Evolutionary conservation across 176 grass and related monocot genomes (phyloP).

Genomic region (Tuctoria greenei): DNA sequence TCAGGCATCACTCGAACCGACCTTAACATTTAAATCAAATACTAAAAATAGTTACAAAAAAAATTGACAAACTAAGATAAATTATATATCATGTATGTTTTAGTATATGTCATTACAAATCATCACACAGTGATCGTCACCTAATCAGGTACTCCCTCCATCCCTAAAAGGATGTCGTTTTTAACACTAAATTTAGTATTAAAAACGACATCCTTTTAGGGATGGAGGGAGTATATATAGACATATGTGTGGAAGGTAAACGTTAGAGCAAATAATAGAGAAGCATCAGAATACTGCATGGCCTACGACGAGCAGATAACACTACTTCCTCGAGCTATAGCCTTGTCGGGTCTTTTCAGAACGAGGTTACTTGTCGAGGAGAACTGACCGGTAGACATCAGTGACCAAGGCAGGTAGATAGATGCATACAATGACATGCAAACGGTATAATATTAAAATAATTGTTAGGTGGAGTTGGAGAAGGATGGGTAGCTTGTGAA

Average conservation of each 20-base stretch:
- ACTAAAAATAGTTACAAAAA: neutral
- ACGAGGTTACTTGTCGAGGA: slow-evolving; percentile 50
- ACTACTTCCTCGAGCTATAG: neutral
- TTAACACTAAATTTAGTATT: too few relatives aligned
- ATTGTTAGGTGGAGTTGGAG: slow-evolving; percentile 55
- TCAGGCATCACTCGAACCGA: neutral
- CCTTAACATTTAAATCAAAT: neutral
- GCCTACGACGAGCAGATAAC: neutral
- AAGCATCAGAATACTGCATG: neutral
- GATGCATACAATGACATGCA: slow-evolving; percentile 41
- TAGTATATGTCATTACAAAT: neutral
- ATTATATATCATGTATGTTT: neutral
- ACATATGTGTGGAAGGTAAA: neutral
- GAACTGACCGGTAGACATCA: slow-evolving; percentile 42
- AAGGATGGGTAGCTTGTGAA: slow-evolving; percentile 46
- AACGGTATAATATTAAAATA: slow-evolving; percentile 62
- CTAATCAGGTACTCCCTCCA: neutral
- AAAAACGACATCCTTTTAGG: too few relatives aligned
- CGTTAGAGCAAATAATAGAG: neutral
- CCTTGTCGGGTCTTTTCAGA: slow-evolving; percentile 20
- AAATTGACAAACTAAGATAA: neutral
- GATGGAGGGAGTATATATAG: too few relatives aligned
- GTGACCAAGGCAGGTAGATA: slow-evolving; percentile 32
- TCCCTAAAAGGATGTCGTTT: too few relatives aligned
- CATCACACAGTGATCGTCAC: neutral